phyloP scores from a whole-genome alignment of 768 basidiomycete species.

The Boletus barrowsii region DNA sequence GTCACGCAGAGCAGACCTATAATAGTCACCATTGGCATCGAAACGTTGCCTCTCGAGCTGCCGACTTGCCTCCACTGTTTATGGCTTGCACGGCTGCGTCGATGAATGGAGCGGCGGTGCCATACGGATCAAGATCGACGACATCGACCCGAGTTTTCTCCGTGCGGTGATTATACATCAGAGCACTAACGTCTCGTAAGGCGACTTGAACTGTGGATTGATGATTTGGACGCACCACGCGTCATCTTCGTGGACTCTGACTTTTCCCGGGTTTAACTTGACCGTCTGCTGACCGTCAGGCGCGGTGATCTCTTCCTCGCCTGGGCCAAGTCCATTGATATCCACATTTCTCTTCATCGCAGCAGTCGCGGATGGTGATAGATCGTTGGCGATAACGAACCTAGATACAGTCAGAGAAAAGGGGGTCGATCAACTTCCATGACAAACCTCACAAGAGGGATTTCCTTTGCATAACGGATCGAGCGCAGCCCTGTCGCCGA shows the following conservation, averaged over 20 bases:
- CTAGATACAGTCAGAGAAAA: conserved; percentile 50
- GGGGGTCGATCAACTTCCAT: background rate
- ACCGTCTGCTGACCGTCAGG: conserved; percentile 9
- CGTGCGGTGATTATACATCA: conserved; percentile 88
- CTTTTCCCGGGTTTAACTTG: conserved; percentile 42
- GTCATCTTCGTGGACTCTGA: conserved; percentile 88
- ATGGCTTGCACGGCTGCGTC: conserved; percentile 90
- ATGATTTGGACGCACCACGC: conserved; percentile 63
- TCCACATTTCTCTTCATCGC: conserved; percentile 86
- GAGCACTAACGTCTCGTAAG: conserved; percentile 46
- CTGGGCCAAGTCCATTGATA: conserved; percentile 65
- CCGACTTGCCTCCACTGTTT: conserved; percentile 74
- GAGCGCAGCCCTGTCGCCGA: conserved; percentile 95
- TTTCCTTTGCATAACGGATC: conserved; percentile 97
- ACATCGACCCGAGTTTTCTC: conserved; percentile 79
- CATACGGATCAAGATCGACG: conserved; percentile 98
- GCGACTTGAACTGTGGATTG: background rate
- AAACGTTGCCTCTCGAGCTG: background rate
- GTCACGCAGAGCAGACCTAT: conserved; percentile 86
- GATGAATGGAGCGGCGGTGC: conserved; percentile 95
- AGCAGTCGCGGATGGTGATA: conserved; percentile 76
- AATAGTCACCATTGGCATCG: conserved; percentile 1
- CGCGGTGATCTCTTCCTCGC: conserved; percentile 20
- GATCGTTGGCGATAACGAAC: conserved; percentile 91
- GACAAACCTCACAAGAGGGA: conserved; percentile 81